Conservation (phyloP, 805 yeast genomes). For the Cyberlindnera suaveolens region DNA sequence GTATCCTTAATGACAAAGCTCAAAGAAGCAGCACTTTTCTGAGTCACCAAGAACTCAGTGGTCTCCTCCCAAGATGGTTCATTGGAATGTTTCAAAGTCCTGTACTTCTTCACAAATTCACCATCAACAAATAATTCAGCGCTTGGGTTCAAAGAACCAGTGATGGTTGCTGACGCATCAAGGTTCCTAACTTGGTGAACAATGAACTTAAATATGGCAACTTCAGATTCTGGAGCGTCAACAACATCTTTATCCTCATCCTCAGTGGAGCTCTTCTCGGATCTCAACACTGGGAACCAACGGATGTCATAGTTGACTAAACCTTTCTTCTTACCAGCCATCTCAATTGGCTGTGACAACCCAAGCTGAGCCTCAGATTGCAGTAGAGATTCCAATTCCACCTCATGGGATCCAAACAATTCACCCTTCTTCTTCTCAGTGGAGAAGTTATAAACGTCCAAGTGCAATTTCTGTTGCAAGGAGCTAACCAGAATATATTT, state of each 20-base stretch:
- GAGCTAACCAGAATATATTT: constrained; percentile 51
- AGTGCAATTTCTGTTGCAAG: constrained; percentile 49
- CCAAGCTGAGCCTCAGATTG: constrained; percentile 40
- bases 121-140: constrained; percentile 61
- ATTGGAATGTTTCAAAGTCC: constrained; percentile 60
- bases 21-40: constrained; percentile 50
- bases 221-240: constrained; percentile 48
- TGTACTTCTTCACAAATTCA: constrained; percentile 46
- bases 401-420: constrained; percentile 41
- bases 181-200: constrained; percentile 56
- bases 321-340: constrained; percentile 52
- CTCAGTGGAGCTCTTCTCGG: constrained; percentile 13
- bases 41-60: constrained; percentile 54
- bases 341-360: constrained; percentile 19
- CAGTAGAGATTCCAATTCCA: constrained; percentile 53
- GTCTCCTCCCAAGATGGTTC: constrained; percentile 69
- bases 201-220: constrained; percentile 63
- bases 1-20: constrained; percentile 58
- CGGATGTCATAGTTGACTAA: constrained; percentile 47
- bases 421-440: constrained; percentile 47
- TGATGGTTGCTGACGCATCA: constrained; percentile 44
- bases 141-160: constrained; percentile 46
- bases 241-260: constrained; percentile 25
- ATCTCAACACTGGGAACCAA: constrained; percentile 31
- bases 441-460: constrained; percentile 50